Conservation (phyloP, 2,329 filamentous ascomycete genomes). For the Colletotrichum trifolii region DNA sequence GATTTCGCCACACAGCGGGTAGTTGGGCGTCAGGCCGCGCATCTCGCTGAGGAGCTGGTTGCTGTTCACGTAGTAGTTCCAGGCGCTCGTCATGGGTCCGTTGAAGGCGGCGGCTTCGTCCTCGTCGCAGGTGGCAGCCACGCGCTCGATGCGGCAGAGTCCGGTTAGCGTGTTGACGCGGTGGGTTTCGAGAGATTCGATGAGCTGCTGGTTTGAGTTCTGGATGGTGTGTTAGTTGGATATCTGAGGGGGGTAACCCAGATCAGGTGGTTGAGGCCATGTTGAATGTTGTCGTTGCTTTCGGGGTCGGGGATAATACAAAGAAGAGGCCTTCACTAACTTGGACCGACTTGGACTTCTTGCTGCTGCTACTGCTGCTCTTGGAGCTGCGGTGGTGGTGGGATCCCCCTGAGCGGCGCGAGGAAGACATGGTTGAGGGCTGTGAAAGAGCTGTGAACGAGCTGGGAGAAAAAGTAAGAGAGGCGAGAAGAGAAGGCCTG, state of each 20-base stretch:
- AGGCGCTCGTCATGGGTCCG: slow-evolving; percentile 75
- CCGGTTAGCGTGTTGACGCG: slow-evolving; percentile 80
- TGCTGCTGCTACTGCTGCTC: slow-evolving; percentile 41
- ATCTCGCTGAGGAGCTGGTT: slow-evolving; percentile 77
- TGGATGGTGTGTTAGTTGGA: slow-evolving; percentile 33
- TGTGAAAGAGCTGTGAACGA: background rate
- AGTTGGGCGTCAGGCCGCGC: slow-evolving; percentile 73
- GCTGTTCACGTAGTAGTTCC: slow-evolving; percentile 77
- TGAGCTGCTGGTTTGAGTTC: slow-evolving; percentile 61
- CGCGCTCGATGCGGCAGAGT: slow-evolving; percentile 76
- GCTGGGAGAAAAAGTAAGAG: background rate
- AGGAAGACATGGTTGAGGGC: slow-evolving; percentile 43
- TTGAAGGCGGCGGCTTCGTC: slow-evolving; percentile 69
- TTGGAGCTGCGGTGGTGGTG: slow-evolving; percentile 40
- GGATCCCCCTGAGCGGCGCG: slow-evolving; percentile 40
- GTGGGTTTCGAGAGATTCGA: slow-evolving; percentile 72
- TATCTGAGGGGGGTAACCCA: background rate
- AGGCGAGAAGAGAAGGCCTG: slow-evolving; percentile 7
- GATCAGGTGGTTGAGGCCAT: background rate
- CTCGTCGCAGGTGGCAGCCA: slow-evolving; percentile 67
- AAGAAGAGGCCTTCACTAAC: slow-evolving; percentile 45
- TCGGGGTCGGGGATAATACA: slow-evolving; percentile 36
- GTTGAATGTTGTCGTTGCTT: background rate
- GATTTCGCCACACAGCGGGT: slow-evolving; percentile 74
- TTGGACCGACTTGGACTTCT: slow-evolving; percentile 43